Percentiles rank a stretch among this genome's conserved stretches.
Evolutionary conservation across 2,329 filamentous ascomycete genomes (phyloP).

Genomic region (Colletotrichum siamense): DNA sequence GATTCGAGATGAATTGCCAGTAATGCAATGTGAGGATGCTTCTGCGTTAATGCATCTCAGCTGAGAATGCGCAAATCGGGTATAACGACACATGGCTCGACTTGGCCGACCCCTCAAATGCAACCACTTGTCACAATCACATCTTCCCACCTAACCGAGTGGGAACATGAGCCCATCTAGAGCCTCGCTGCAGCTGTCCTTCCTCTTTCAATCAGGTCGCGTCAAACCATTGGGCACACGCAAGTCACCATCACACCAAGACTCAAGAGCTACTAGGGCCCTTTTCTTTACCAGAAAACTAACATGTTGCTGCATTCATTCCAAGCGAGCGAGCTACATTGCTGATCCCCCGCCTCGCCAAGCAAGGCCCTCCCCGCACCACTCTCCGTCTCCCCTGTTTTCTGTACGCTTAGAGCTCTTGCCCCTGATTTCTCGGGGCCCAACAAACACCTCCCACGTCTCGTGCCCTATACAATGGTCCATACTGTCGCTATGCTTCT

Average conservation of each 20-base stretch:
- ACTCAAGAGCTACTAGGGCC: background rate
- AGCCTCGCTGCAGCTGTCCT: background rate
- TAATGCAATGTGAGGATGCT: background rate
- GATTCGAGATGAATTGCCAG: background rate
- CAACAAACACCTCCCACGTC: background rate
- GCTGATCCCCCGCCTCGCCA: slow-evolving; percentile 13
- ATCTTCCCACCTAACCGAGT: background rate
- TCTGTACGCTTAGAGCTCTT: background rate
- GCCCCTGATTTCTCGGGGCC: background rate
- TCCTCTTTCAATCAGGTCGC: slow-evolving; percentile 1
- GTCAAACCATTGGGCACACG: background rate
- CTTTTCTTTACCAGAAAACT: slow-evolving; percentile 1
- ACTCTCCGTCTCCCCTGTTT: background rate
- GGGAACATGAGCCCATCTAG: background rate
- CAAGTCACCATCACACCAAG: background rate
- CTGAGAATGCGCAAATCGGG: background rate
- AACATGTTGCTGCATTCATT: slow-evolving; percentile 17
- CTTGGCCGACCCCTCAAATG: background rate
- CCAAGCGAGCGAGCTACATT: slow-evolving; percentile 12
- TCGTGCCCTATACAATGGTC: background rate
- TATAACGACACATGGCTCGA: background rate
- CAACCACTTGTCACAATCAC: background rate
- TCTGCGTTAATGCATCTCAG: background rate
- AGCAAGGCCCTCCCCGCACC: slow-evolving; percentile 17
- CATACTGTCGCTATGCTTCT: slow-evolving; percentile 6